These are phyloP conservation scores for Pelargonium citronellum DNA, from an alignment of 441 rosid species.

Conservation along the genomic window DNA sequence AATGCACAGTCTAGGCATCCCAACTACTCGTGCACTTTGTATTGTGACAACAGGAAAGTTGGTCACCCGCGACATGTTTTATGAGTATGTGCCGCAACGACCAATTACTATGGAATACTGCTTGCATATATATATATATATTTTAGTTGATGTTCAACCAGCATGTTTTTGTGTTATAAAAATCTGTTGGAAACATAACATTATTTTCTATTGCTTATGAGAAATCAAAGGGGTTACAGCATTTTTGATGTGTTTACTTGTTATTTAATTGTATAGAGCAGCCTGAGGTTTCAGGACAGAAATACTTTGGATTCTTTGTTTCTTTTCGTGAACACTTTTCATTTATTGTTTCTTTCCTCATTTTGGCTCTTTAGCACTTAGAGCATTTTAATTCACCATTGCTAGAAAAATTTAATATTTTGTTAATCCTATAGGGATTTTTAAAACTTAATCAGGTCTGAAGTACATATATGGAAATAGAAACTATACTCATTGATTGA, in stretches of 20 bases:
- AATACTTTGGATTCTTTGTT: not conserved
- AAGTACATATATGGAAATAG: not conserved
- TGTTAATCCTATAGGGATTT: not conserved
- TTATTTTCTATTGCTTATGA: not conserved
- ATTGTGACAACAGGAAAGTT: slow-evolving; percentile 87
- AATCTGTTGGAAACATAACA: not conserved
- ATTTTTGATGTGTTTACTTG: not conserved
- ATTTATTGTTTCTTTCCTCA: not conserved
- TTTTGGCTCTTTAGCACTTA: not conserved
- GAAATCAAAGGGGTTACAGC: not conserved
- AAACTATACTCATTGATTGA: not conserved
- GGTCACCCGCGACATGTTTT: slow-evolving; percentile 93
- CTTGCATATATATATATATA: not conserved
- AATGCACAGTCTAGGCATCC: slow-evolving; percentile 82
- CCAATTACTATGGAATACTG: not conserved
- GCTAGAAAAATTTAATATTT: no score
- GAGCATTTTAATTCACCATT: not conserved
- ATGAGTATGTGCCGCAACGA: slow-evolving; percentile 62
- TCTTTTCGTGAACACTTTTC: not conserved
- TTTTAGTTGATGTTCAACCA: not conserved
- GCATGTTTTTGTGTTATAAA: not conserved
- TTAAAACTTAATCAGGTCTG: not conserved
- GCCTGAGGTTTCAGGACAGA: not conserved
- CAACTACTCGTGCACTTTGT: slow-evolving; percentile 91
- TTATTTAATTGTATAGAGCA: not conserved